Evolutionary conservation across 768 basidiomycete species (phyloP).

Genomic region (Chalciporus piperatus): DNA sequence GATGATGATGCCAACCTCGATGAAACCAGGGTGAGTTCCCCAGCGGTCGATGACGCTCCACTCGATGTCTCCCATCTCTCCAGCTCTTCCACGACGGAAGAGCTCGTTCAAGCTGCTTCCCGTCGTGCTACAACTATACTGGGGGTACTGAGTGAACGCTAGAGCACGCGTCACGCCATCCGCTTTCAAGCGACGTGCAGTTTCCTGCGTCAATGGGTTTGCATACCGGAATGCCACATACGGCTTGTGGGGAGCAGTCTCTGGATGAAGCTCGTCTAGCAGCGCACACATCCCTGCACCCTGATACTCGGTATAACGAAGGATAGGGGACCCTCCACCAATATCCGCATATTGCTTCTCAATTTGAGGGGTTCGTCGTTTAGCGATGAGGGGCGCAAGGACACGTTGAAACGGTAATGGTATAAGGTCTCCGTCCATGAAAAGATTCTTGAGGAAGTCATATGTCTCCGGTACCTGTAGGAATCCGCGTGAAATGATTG

Average conservation of each 20-base stretch:
- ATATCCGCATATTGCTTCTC: constrained; percentile 94
- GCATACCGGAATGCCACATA: constrained; percentile 97
- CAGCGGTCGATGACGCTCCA: constrained; percentile 99
- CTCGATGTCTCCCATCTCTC: constrained; percentile 65
- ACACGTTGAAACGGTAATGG: constrained; percentile 89
- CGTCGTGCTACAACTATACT: constrained; percentile 97
- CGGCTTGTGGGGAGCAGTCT: constrained; percentile 90
- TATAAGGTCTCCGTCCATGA: constrained; percentile 90
- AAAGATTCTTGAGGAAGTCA: constrained; percentile 89
- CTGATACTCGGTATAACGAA: constrained; percentile 84
- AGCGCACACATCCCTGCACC: constrained; percentile 87
- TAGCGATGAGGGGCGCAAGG: constrained; percentile 86
- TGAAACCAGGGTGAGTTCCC: constrained; percentile 92
- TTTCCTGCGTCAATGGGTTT: constrained; percentile 80
- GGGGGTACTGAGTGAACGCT: constrained; percentile 98
- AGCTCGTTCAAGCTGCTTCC: constrained; percentile 97
- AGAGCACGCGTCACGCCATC: constrained; percentile 92
- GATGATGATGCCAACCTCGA: constrained; percentile 71
- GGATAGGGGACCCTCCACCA: constrained; percentile 95
- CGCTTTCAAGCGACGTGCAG: constrained; percentile 76
- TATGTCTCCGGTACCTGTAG: constrained; percentile 85
- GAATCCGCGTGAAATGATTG: constrained; percentile 10
- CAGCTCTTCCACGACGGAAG: constrained; percentile 60
- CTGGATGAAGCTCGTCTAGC: constrained; percentile 92
- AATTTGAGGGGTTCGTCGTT: constrained; percentile 85